phyloP scores from a whole-genome alignment of 2,329 filamentous ascomycete genomes.

The Arthrinium phaeospermum region DNA sequence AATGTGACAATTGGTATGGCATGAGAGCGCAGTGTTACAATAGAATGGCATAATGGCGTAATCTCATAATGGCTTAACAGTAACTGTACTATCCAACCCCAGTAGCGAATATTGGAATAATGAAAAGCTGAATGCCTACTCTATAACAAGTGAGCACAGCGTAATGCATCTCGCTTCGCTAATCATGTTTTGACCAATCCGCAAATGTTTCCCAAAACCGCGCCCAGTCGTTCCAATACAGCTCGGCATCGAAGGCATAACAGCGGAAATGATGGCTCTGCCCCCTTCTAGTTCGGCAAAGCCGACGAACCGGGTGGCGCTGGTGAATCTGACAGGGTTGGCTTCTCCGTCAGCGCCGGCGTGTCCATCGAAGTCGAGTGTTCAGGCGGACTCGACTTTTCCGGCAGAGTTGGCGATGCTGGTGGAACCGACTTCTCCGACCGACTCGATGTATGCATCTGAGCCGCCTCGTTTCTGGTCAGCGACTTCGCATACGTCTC shows the following conservation, averaged over 20 bases:
- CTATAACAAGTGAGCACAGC: background rate
- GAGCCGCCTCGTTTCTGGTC: background rate
- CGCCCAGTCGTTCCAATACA: background rate
- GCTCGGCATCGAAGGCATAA: background rate
- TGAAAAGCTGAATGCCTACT: too few species aligned
- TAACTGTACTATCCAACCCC: too few species aligned
- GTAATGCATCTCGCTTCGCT: background rate
- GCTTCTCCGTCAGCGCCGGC: background rate
- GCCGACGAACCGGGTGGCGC: background rate
- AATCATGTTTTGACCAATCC: background rate
- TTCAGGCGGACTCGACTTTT: background rate
- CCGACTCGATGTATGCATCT: background rate
- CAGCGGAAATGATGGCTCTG: background rate
- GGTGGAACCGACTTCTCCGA: background rate
- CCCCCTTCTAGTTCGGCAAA: background rate
- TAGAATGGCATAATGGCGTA: too few species aligned
- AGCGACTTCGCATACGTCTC: constrained; percentile 33
- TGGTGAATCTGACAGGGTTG: background rate
- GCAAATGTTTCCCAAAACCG: too few species aligned
- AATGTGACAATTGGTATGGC: too few species aligned
- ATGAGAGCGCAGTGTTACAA: too few species aligned
- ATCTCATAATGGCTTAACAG: too few species aligned
- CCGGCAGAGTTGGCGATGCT: background rate
- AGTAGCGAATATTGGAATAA: too few species aligned
- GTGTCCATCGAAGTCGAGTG: background rate